Conservation (phyloP, 2,329 filamentous ascomycete species). For the Ophioceras dolichostomum region DNA sequence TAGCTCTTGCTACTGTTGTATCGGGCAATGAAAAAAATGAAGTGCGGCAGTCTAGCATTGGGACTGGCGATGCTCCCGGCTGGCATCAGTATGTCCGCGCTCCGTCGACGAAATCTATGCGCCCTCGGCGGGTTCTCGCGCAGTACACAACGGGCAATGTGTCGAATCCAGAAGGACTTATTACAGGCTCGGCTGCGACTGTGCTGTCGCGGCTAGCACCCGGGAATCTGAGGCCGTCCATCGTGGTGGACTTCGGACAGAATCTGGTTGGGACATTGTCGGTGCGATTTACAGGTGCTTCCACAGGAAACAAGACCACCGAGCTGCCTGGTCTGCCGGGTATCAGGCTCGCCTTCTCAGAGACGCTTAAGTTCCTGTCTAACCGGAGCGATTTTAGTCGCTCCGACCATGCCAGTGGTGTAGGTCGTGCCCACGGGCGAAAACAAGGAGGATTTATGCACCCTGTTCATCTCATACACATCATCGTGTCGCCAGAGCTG, state of each 20-base stretch:
- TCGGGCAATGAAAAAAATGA: too few species aligned
- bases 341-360: slow-evolving; percentile 34
- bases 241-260: slow-evolving; percentile 37
- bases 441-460: not conserved
- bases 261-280: slow-evolving; percentile 30
- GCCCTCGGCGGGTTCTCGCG: not conserved
- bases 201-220: slow-evolving; percentile 15
- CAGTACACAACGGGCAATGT: slow-evolving; percentile 22
- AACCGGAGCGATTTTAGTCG: slow-evolving; percentile 34
- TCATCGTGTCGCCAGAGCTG: not conserved
- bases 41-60: too few species aligned
- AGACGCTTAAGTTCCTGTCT: slow-evolving; percentile 29
- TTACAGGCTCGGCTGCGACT: slow-evolving; percentile 14
- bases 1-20: too few species aligned
- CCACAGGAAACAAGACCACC: slow-evolving; percentile 7
- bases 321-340: slow-evolving; percentile 23
- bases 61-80: slow-evolving; percentile 8
- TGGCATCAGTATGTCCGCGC: slow-evolving; percentile 28
- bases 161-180: slow-evolving; percentile 21
- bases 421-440: slow-evolving; percentile 7
- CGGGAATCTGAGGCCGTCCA: slow-evolving; percentile 15
- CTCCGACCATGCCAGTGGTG: slow-evolving; percentile 26
- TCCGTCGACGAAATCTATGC: slow-evolving; percentile 13
- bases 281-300: slow-evolving; percentile 26
- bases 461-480: too few species aligned